Evolutionary conservation across 352 stramenopile genomes (phyloP), one percentile per base, ranked within the genome.

Genomic region (Pythium plurisporium): DNA sequence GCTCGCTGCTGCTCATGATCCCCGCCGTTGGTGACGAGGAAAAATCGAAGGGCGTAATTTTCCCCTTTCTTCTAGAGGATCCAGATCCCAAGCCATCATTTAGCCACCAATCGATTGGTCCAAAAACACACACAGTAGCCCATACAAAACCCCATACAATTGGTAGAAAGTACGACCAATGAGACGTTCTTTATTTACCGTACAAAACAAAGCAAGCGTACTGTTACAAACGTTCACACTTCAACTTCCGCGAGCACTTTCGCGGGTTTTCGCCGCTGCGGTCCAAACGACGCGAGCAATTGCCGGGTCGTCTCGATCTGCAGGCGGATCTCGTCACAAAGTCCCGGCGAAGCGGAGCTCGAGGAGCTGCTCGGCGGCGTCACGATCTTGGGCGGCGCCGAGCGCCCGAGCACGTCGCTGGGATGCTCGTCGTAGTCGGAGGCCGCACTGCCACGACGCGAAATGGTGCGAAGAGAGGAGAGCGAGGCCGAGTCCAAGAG

Each of bases 281-380:
- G 38, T 80, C 76, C 50, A 29, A 88, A 79, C 50, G 77, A 57
- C 19, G 69, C 73, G 11, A 93, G 68, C 30, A 89, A 58, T 38
- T 87, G 68, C 64, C 88, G 82, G 17, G 82, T 91, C 22, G 69
- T 70, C 37, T 79, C 78, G 52, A 91, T 82, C 44, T 80, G 70
- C 37, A 69, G 65, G 20, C 87, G 75, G 11, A 93, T 68, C 41
- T 86, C 73, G 14, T 78, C 64, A 41, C 69, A 79, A 10, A 71
- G 70, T 3, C 50, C 66, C 22, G 65, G 19, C 1, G 22, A 30
- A 5, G 12, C 3, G 6, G 48, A 36, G n/a, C 11, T 22, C 22
- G 19, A n/a, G n/a, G n/a, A n/a, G n/a, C n/a, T n/a, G n/a, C n/a
- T n/a, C n/a, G 50, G 75, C 52, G 17, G 66, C 37, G 19, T n/a